Conservation (phyloP, 1,139 yeast genomes). For the Pichia sp. region DNA sequence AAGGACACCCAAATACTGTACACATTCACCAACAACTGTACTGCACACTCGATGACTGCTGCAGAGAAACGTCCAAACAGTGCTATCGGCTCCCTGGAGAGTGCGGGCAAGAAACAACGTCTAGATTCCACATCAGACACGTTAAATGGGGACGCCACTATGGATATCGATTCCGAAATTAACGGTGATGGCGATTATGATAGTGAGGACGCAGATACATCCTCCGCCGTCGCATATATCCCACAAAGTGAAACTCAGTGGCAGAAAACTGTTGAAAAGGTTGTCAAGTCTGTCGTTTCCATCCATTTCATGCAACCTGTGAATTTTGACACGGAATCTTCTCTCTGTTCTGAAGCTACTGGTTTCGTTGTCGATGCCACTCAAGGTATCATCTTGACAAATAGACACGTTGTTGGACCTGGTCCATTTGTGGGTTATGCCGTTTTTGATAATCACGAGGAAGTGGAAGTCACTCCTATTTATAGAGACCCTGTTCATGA, state of each 20-base stretch:
- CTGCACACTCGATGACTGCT: no score
- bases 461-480: constrained; percentile 76
- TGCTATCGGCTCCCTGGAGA: no score
- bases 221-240: constrained; percentile 7
- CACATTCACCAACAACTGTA: no score
- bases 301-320: constrained; percentile 85
- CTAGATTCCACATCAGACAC: no score
- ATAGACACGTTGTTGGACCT: constrained; percentile 92
- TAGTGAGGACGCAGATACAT: neutral
- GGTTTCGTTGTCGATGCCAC: constrained; percentile 90
- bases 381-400: constrained; percentile 78
- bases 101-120: no score
- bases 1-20: no score
- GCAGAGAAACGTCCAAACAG: no score
- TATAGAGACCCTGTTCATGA: constrained; percentile 85
- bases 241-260: constrained; percentile 35
- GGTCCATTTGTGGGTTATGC: constrained; percentile 92
- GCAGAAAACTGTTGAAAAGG: constrained; percentile 78
- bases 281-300: constrained; percentile 82
- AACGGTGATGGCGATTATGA: constrained; percentile 1
- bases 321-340: constrained; percentile 78
- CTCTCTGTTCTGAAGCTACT: constrained; percentile 83
- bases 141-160: no score
- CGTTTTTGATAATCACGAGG: constrained; percentile 92
- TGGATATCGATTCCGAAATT: constrained; percentile 3